phyloP scores from a whole-genome alignment of 23 red algal genomes.

The Cyanidiococcus yangmingshanensis region DNA sequence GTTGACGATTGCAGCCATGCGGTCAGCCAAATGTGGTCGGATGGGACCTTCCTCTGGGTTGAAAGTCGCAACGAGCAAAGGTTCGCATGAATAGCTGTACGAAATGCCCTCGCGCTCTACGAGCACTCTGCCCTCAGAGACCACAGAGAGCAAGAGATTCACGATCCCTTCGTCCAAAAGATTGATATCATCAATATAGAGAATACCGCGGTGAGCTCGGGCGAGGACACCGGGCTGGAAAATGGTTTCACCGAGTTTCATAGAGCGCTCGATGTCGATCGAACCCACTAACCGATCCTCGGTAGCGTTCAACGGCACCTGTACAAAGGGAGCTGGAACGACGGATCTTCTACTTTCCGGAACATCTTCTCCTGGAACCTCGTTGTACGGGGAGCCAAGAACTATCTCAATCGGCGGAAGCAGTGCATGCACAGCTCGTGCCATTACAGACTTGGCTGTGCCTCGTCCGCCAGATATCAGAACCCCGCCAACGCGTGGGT shows the following conservation, averaged over 20 bases:
- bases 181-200: conserved; percentile 99
- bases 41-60: conserved; percentile 93
- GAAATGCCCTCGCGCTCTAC: conserved; percentile 91
- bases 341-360: conserved; percentile 25
- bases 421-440: conserved; percentile 82
- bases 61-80: conserved; percentile 90
- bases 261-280: conserved; percentile 75
- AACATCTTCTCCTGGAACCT: conserved; percentile 22
- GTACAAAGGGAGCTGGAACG: conserved; percentile 80
- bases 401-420: conserved; percentile 92
- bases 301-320: conserved; percentile 91
- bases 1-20: conserved; percentile 68
- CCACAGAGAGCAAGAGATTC: conserved; percentile 75
- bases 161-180: conserved; percentile 81
- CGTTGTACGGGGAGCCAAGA: conserved; percentile 58
- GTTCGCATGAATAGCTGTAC: conserved; percentile 53
- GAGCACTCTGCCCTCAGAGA: conserved; percentile 58
- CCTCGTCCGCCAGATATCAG: conserved; percentile 73
- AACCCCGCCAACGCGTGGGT: conserved; percentile 62
- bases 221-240: conserved; percentile 98
- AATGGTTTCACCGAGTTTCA: conserved; percentile 50
- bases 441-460: conserved; percentile 91
- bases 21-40: conserved; percentile 88
- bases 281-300: conserved; percentile 92
- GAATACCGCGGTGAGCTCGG: conserved; percentile 77